Evolutionary conservation across 208 protist genomes (phyloP).

Genomic region (Giardia muris): DNA sequence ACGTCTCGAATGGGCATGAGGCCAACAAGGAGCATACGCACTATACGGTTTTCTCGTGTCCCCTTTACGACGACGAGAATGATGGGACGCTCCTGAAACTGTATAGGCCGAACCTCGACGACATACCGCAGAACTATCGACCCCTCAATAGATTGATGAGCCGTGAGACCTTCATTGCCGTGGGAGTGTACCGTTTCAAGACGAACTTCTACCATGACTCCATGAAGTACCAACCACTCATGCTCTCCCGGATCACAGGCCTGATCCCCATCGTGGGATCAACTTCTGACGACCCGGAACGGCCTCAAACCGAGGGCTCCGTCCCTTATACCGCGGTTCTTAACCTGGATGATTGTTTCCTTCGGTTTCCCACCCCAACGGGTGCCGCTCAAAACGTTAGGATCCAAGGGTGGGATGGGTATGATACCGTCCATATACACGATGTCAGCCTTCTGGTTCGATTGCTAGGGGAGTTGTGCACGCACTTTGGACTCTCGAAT

Average conservation of each 20-base stretch:
- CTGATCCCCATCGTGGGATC: neutral
- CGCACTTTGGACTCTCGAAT: neutral
- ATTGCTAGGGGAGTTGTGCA: neutral
- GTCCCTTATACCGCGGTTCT: neutral
- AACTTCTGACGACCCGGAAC: too few relatives aligned
- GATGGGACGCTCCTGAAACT: neutral
- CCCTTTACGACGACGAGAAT: neutral
- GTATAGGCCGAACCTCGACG: neutral
- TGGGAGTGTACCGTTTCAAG: neutral
- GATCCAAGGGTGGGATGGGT: neutral
- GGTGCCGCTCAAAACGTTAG: neutral
- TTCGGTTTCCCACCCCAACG: neutral
- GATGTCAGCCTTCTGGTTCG: neutral
- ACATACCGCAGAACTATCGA: neutral
- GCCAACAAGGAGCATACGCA: neutral
- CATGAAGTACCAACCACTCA: neutral
- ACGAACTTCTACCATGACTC: neutral
- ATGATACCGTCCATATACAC: neutral
- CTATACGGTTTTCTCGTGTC: neutral
- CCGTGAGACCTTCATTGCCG: neutral
- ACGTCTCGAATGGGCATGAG: neutral
- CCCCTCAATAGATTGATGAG: neutral
- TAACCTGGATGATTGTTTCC: neutral
- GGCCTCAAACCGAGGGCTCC: too few relatives aligned
- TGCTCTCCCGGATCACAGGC: neutral